Percentiles rank a stretch among this genome's conserved stretches.
phyloP scores from a whole-genome alignment of 2,329 filamentous ascomycete genomes.

The Aspergillus niger region DNA sequence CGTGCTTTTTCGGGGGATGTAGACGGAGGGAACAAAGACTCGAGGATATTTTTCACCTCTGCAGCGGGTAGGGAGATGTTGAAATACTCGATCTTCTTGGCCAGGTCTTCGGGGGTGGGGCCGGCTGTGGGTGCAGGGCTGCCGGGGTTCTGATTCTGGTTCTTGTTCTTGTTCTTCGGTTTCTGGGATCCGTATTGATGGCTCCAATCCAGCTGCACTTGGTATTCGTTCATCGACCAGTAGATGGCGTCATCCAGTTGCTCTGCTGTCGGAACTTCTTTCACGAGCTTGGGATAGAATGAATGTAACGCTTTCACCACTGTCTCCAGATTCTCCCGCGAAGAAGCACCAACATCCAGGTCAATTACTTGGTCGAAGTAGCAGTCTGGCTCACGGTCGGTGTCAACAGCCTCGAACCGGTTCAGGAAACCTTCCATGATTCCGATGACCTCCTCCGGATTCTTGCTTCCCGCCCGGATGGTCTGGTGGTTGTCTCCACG shows the following conservation, averaged over 20 bases:
- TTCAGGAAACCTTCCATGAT: conserved; percentile 95
- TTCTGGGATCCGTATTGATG: conserved; percentile 39
- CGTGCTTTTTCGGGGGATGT: conserved; percentile 57
- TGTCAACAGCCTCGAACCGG: conserved; percentile 78
- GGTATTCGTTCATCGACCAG: conserved; percentile 73
- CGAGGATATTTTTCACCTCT: conserved; percentile 61
- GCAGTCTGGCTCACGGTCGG: conserved; percentile 69
- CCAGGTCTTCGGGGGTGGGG: conserved; percentile 38
- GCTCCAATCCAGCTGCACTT: conserved; percentile 74
- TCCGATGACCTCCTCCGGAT: conserved; percentile 70
- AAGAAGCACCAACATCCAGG: conserved; percentile 75
- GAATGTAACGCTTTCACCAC: conserved; percentile 70
- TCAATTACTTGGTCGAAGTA: conserved; percentile 83
- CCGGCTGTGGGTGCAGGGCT: conserved; percentile 19
- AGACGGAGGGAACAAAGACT: conserved; percentile 65
- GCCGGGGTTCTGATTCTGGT: conserved; percentile 26
- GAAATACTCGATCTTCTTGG: conserved; percentile 67
- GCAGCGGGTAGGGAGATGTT: conserved; percentile 57
- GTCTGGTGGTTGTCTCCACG: conserved; percentile 98
- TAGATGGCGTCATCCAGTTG: conserved; percentile 80
- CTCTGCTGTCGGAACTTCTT: conserved; percentile 66
- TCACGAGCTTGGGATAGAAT: conserved; percentile 73
- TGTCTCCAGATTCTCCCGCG: conserved; percentile 81
- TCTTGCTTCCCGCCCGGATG: conserved; percentile 79
- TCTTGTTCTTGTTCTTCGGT: conserved; percentile 34